Base-by-base conservation (phyloP, 2,329 filamentous ascomycete species). In the Tolypocladium tropicale region DNA sequence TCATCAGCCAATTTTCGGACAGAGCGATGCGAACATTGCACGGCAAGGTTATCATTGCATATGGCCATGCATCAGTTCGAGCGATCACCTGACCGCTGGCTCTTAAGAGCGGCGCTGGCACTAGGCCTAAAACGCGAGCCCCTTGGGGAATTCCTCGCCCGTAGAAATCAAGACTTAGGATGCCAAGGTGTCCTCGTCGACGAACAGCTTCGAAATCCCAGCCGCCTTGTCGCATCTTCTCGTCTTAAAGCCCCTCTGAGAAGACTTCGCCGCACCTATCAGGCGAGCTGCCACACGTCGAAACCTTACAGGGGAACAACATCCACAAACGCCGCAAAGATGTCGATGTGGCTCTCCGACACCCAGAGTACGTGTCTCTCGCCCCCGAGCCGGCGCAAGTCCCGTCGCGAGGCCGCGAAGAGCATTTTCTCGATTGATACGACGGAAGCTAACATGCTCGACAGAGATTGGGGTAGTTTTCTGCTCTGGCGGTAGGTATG, bases 381-480 rank as follows among this genome's bases (percentile, higher is more conserved):
- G 52, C n/a, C 25, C n/a, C 11, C 52, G 23, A 34, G 23, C 51
- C 12, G 51, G 32, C 51, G n/a, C 21, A 39, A n/a, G 48, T 54
- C 54, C 36, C 55, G 21, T 53, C 25, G 37, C 53, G 52, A 37
- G 3, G 25, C 21, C 12, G 21, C 10, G 41, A 14, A 11, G 9
- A 32, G 4, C n/a, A 18, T 21, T n/a, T 37, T 11, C 34, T 25
- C 6, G n/a, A n/a, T 37, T 23, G 12, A 11, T 10, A 14, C 23
- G 23, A 54, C 28, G 41, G 52, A 62, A 54, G 61, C 72, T 76
- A 57, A 76, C 67, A 55, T 57, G 3, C 37, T 56, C n/a, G 52
- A 64, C 67, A 97, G 94, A 99, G 75, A 88, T 97, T 67, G 94
- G 94, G 65, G 92, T 96, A 60, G 90, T 92, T 70, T 99, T 99